Base-by-base conservation (phyloP, 257 asterid genomes). In the Solanum chiquidenum region DNA sequence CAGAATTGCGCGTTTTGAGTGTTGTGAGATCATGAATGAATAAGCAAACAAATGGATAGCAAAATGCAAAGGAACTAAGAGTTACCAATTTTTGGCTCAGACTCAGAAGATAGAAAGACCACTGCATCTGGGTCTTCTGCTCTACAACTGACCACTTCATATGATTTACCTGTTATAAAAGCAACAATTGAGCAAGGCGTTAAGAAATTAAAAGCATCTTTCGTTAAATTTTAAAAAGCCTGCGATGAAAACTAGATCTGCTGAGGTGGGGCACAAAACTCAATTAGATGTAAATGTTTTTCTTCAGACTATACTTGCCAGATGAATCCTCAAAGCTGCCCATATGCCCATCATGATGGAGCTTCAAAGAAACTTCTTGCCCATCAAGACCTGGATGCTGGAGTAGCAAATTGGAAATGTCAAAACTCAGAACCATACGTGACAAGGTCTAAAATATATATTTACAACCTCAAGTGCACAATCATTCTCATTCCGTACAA, bases 321-420 rank as follows among this genome's bases (percentile, higher is more conserved):
- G 95, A 90, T 72, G 93, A 87, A 72, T 89, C 90, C 88, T 89
- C 91, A 29, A 95, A 86, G 52, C 90, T 90, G 83, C 98, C 96
- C 25, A 94, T 68, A 33, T 68, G 79, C 60, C 94, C 94, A 79
- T 93, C 92, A 60, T 87, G 83, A 33, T 92, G 44, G 86, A 92
- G 96, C 83, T 90, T 92, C 89, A 95, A 27, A 1, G 92, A 87
- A 55, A 90, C 84, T 77, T 89, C 91, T 86, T 88, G 90, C 75
- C 95, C 97, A 37, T 92, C 88, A 75, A 95, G 89, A 89, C 92
- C 95, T 34, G 93, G 87, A 88, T 90, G 60, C 98, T 95, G 92
- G 84, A 86, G 80, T 40, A 91, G 40, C 71, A 29, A 82, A 66
- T n/a, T 88, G 71, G 29, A 72, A 79, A 68, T 5, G 25, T 4